Percentiles rank a stretch among this genome's conserved stretches.
These are phyloP conservation scores for Tetraselmis chui DNA, from an alignment of 139 green algal species.

Conservation along the genomic window DNA sequence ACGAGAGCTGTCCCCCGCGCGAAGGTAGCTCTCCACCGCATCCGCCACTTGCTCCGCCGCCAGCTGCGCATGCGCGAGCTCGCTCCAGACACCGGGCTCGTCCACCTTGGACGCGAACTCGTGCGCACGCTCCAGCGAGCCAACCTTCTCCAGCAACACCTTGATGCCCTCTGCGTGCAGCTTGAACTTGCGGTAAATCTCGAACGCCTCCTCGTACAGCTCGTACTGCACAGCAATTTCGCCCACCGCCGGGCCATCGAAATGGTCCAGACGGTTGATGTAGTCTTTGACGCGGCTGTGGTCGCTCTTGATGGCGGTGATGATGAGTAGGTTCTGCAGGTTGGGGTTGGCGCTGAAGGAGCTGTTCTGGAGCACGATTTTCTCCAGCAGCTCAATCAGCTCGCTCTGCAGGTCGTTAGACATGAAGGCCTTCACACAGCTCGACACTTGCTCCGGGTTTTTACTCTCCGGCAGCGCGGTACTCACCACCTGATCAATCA, in stretches of 20 bases:
- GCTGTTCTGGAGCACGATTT: conserved; percentile 98
- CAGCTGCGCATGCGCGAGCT: conserved; percentile 90
- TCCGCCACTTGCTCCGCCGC: conserved; percentile 59
- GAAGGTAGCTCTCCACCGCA: conserved; percentile 87
- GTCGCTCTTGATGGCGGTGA: conserved; percentile 97
- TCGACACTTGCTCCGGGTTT: conserved; percentile 95
- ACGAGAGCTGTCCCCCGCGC: conserved; percentile 60
- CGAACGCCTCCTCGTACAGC: conserved; percentile 95
- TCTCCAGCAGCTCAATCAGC: conserved; percentile 99
- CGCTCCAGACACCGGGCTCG: conserved; percentile 83
- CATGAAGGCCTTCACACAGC: conserved; percentile 99
- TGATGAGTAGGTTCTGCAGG: conserved; percentile 97
- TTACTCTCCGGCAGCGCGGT: conserved; percentile 95
- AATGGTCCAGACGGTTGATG: conserved; percentile 96
- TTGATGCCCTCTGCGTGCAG: conserved; percentile 60
- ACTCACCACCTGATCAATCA: conserved; percentile 92
- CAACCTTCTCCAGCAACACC: conserved; percentile 89
- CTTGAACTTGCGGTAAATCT: conserved; percentile 99
- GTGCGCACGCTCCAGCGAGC: conserved; percentile 72
- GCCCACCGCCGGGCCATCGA: conserved; percentile 88
- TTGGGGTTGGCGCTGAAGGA: conserved; percentile 98
- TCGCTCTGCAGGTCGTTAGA: conserved; percentile 86
- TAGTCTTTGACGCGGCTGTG: conserved; percentile 84
- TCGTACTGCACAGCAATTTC: conserved; percentile 81
- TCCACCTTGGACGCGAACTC: conserved; percentile 80